These are phyloP conservation scores for Heimioporus sp. DNA, from an alignment of 768 basidiomycete species.

Conservation along the genomic window DNA sequence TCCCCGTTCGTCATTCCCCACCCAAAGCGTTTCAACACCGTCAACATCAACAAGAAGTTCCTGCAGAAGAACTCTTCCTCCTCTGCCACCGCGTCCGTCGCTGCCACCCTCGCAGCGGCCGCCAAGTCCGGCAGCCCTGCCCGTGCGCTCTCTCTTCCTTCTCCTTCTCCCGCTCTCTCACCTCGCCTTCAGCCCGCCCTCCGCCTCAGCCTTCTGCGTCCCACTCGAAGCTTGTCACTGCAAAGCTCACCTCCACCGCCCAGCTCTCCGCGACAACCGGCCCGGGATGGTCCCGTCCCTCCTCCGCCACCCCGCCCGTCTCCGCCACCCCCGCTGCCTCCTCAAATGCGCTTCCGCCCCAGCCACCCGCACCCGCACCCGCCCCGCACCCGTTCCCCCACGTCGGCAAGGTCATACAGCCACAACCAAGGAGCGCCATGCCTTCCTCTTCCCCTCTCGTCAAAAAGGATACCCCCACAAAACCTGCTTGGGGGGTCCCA, in stretches of 20 bases:
- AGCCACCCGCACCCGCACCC: constrained; percentile 37
- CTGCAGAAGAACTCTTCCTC: constrained; percentile 81
- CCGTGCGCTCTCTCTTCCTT: constrained; percentile 41
- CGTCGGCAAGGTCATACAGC: constrained; percentile 64
- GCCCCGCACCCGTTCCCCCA: constrained; percentile 53
- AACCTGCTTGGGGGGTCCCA: constrained; percentile 73
- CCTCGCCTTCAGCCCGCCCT: constrained; percentile 50
- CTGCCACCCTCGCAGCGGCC: constrained; percentile 38
- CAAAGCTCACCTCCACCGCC: constrained; percentile 76
- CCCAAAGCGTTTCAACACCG: constrained; percentile 83
- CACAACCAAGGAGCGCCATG: constrained; percentile 49
- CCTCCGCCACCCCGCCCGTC: constrained; percentile 65
- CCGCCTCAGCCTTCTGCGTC: constrained; percentile 49
- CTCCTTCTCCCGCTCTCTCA: constrained; percentile 4
- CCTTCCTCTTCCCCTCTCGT: constrained; percentile 31
- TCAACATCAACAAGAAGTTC: constrained; percentile 97
- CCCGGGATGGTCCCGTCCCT: constrained; percentile 77
- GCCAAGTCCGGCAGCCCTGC: constrained; percentile 51
- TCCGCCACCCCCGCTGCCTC: constrained; percentile 47
- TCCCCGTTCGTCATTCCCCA: constrained; percentile 41
- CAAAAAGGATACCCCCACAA: constrained; percentile 34
- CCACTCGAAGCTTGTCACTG: constrained; percentile 81
- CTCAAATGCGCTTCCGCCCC: constrained; percentile 46
- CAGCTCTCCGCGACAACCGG: constrained; percentile 55
- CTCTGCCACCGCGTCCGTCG: constrained; percentile 44